Evolutionary conservation across 148 eudicot genomes (phyloP), one percentile per base, ranked within the genome.

Genomic region (Persicaria maculosa): DNA sequence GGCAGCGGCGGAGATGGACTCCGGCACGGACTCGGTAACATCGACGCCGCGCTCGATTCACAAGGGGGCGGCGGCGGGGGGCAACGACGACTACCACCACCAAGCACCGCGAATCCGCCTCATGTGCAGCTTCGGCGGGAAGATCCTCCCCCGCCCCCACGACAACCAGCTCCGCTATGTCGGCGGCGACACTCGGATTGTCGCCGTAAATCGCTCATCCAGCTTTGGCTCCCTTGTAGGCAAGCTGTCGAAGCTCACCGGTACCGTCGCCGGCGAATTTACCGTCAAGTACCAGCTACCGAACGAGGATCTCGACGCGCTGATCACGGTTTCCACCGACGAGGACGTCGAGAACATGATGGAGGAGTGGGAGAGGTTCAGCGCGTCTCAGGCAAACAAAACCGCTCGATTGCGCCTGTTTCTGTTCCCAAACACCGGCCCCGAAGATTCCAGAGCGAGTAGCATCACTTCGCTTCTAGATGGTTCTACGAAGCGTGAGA

Each of bases 121-220:
- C 71, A 90, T 94, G 98, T 92, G 95, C 74, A 91, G 97, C 74
- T 94, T 91, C 79, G 97, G 97, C 2, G 98, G 98, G 19, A 94
- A 91, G 77, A 94, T 94, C 69, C 75, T 91, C 12, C 98, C 96
- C 5, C 90, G 98, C 6, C 98, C 97, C 0, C 96, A 90, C 77
- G 98, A 94, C 84, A 91, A 90, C 72, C 97, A 91, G 72, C 93
- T 94, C 77, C 97, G 98, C 36, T 94, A 94, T 80, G 91, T 94
- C 70, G 98, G 98, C 17, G 98, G 98, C 45, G 98, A 94, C 73
- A 94, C 98, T 12, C 86, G 97, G 0, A 94, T 94, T 5, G 90
- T 94, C 44, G 85, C 96, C 57, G 76, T 94, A 14, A 72, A 77
- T 72, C 91, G 98, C 44, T 22, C 79, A 74, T 74, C 87, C 47